A percentile compares a stretch with the other conserved stretches of the same genome.
Evolutionary conservation across 129 eudicot genomes (phyloP).

Genomic region (Glebionis coronaria): DNA sequence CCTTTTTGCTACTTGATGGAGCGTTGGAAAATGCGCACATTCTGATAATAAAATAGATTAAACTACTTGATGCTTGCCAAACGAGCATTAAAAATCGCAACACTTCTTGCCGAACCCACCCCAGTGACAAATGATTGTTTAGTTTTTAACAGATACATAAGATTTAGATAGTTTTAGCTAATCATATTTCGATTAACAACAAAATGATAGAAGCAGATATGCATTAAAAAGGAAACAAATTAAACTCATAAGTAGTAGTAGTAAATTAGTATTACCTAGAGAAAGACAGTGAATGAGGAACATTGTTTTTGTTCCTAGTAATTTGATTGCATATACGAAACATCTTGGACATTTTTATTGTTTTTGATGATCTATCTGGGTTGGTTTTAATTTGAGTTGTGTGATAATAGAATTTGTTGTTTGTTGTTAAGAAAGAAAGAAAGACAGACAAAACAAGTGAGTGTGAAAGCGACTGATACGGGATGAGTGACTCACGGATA

Average conservation of each 20-base stretch:
- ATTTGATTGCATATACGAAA: constrained; percentile 26
- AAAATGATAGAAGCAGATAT: background rate
- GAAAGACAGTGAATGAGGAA: constrained; percentile 12
- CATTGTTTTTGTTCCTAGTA: background rate
- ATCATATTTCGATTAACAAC: too few relatives aligned
- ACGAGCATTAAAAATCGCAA: too few relatives aligned
- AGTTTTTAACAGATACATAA: too few relatives aligned
- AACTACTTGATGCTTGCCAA: too few relatives aligned
- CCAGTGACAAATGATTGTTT: too few relatives aligned
- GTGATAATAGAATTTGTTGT: background rate
- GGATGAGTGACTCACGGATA: constrained; percentile 12
- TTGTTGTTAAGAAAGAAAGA: background rate
- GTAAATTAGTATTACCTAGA: constrained; percentile 7
- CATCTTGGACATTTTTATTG: constrained; percentile 25
- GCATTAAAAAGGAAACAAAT: background rate
- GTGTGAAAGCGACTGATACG: constrained; percentile 10
- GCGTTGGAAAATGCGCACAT: too few relatives aligned
- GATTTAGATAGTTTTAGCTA: too few relatives aligned
- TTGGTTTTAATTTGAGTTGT: too few relatives aligned
- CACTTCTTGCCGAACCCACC: too few relatives aligned
- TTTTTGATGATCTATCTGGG: background rate
- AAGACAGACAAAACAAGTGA: background rate
- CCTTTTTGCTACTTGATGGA: too few relatives aligned
- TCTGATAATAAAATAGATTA: too few relatives aligned
- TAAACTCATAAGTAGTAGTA: background rate